phyloP scores from a whole-genome alignment of 495 filamentous ascomycete species.

The Penicillium ochrochloron region DNA sequence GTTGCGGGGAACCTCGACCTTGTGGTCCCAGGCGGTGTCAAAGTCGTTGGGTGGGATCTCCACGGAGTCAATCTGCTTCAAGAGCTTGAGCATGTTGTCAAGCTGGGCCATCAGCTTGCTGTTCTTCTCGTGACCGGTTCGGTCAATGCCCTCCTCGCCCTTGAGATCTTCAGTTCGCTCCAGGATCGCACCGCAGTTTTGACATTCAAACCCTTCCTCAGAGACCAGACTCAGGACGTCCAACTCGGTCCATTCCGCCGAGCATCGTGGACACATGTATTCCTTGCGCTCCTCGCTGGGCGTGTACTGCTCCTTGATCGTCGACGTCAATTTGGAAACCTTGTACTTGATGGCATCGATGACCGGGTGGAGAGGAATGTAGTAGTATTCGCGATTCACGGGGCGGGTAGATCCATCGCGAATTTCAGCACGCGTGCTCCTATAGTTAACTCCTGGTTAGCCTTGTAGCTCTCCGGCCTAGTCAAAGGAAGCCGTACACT shows the following conservation, averaged over 20 bases:
- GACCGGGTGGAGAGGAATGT: constrained; percentile 89
- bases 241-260: constrained; percentile 79
- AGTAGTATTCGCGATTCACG: constrained; percentile 89
- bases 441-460: constrained; percentile 37
- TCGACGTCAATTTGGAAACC: constrained; percentile 80
- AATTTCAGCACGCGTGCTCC: constrained; percentile 77
- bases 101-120: constrained; percentile 87
- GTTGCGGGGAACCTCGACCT: constrained; percentile 54
- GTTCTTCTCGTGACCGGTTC: constrained; percentile 82
- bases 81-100: constrained; percentile 77
- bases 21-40: constrained; percentile 69
- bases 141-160: constrained; percentile 56
- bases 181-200: constrained; percentile 75
- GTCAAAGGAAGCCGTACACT: constrained; percentile 57
- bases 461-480: background rate
- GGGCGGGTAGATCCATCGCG: constrained; percentile 81
- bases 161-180: constrained; percentile 67
- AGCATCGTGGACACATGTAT: constrained; percentile 81
- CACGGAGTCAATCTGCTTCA: constrained; percentile 83
- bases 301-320: constrained; percentile 78
- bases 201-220: constrained; percentile 76
- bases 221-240: constrained; percentile 76
- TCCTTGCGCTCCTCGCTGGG: constrained; percentile 87
- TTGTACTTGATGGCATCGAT: constrained; percentile 97
- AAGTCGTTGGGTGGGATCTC: constrained; percentile 87